A percentile compares a stretch with the other conserved stretches of the same genome.
Conservation (phyloP, 2,329 filamentous ascomycete species). For the Tolypocladium sp. region DNA sequence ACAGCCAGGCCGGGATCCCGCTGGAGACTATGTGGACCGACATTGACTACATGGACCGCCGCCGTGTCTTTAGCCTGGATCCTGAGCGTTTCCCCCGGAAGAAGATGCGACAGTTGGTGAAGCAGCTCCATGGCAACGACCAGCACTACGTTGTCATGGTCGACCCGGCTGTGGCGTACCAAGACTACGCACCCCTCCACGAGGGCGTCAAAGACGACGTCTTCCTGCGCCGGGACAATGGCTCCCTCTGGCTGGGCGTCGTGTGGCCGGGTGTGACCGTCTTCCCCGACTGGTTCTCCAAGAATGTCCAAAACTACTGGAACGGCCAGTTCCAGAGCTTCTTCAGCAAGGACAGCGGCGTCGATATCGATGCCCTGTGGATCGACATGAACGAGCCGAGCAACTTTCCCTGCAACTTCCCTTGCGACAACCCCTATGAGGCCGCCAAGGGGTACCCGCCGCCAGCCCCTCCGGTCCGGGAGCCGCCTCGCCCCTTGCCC, state of each 20-base stretch:
- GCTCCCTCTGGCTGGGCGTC: constrained; percentile 49
- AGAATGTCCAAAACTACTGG: constrained; percentile 59
- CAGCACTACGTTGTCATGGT: constrained; percentile 73
- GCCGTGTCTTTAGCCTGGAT: constrained; percentile 52
- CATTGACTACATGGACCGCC: constrained; percentile 59
- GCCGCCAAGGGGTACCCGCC: constrained; percentile 43
- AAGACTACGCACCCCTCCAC: constrained; percentile 33
- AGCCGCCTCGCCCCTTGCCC: constrained; percentile 54
- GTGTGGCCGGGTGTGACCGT: constrained; percentile 70
- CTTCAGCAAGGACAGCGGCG: constrained; percentile 53
- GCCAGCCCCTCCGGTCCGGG: constrained; percentile 50
- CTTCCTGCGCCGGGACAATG: constrained; percentile 44
- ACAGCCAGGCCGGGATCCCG: constrained; percentile 54
- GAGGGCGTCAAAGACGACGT: constrained; percentile 34
- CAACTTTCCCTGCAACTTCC: constrained; percentile 21
- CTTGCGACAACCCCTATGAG: constrained; percentile 16
- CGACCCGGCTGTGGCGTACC: constrained; percentile 54
- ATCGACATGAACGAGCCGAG: constrained; percentile 55
- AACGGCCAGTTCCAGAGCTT: constrained; percentile 55
- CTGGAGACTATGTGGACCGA: constrained; percentile 70
- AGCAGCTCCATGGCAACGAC: constrained; percentile 54
- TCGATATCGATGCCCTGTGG: constrained; percentile 73
- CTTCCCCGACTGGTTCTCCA: constrained; percentile 70
- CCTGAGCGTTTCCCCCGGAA: constrained; percentile 56
- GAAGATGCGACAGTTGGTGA: constrained; percentile 56